phyloP scores from a whole-genome alignment of 1,139 yeast species.

The Saccharomycopsis crataegensis region DNA sequence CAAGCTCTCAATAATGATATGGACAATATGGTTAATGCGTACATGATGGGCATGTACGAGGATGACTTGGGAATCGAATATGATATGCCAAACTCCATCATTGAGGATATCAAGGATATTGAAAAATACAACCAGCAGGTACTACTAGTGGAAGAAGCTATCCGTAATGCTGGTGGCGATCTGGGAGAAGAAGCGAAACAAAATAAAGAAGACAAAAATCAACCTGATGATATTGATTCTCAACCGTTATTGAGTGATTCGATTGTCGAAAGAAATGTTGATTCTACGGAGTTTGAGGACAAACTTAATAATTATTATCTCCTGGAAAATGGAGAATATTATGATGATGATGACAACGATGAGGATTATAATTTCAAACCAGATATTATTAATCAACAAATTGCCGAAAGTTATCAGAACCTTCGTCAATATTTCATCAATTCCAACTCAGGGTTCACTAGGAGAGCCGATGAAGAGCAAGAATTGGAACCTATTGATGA shows the following conservation, averaged over 20 bases:
- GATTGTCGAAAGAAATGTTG: conserved; percentile 35
- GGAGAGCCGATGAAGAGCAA: conserved; percentile 38
- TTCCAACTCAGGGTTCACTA: conserved; percentile 40
- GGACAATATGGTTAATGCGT: conserved; percentile 56
- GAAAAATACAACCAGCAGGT: conserved; percentile 43
- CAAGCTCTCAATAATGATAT: conserved; percentile 35
- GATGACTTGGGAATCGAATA: conserved; percentile 43
- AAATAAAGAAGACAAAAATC: conserved; percentile 8
- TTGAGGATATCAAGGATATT: conserved; percentile 49
- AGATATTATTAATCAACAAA: conserved; percentile 36
- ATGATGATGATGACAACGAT: conserved; percentile 21
- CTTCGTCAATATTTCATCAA: conserved; percentile 46
- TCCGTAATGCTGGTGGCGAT: conserved; percentile 23
- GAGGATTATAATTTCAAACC: conserved; percentile 29
- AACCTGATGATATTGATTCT: conserved; percentile 14
- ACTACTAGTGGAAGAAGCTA: conserved; percentile 31
- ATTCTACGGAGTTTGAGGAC: conserved; percentile 29
- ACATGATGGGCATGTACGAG: conserved; percentile 51
- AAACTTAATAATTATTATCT: conserved; percentile 23
- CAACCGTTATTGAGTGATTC: conserved; percentile 27
- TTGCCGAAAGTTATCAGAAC: conserved; percentile 50
- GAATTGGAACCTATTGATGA: conserved; percentile 73
- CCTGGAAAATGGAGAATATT: conserved; percentile 14
- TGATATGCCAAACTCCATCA: conserved; percentile 42
- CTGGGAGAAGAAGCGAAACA: conserved; percentile 25